Conservation (phyloP, 2,329 filamentous ascomycete species). For the Monosporascus ibericus region DNA sequence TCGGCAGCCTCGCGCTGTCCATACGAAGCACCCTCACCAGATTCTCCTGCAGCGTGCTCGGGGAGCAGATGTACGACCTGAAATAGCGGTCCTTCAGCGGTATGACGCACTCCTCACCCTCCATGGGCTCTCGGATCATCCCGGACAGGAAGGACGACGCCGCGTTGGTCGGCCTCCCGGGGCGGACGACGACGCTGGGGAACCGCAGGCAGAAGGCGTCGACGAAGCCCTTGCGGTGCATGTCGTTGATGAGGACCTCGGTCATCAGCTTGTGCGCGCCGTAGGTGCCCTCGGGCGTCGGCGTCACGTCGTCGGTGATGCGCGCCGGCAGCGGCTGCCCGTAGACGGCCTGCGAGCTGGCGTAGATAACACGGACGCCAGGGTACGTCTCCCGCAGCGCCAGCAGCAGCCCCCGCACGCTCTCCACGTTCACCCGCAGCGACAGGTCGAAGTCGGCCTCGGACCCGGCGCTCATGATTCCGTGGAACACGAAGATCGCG, state of each 20-base stretch:
- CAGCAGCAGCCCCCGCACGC: constrained; percentile 45
- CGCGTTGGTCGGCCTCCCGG: constrained; percentile 53
- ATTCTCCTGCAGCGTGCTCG: constrained; percentile 46
- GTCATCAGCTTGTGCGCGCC: constrained; percentile 58
- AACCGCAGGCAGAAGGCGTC: constrained; percentile 54
- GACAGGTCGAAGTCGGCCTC: constrained; percentile 56
- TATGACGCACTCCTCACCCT: constrained; percentile 45
- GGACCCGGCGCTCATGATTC: constrained; percentile 60
- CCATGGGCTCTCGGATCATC: constrained; percentile 58
- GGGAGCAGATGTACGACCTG: constrained; percentile 48
- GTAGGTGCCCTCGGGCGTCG: constrained; percentile 57
- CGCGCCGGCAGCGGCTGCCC: constrained; percentile 49
- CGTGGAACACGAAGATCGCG: constrained; percentile 57
- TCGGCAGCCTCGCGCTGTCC: constrained; percentile 33
- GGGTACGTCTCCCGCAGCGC: constrained; percentile 42
- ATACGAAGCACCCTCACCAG: constrained; percentile 39
- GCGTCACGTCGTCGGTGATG: constrained; percentile 44
- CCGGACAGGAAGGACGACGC: constrained; percentile 59
- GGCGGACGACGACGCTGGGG: constrained; percentile 56
- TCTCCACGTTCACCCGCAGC: constrained; percentile 55
- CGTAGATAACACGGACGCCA: constrained; percentile 53
- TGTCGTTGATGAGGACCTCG: constrained; percentile 57
- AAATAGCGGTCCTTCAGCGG: constrained; percentile 45
- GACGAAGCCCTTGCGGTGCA: constrained; percentile 52
- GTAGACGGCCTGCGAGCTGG: constrained; percentile 58